These are phyloP conservation scores for Dactylonectria estremocensis DNA, from an alignment of 2,329 filamentous ascomycete genomes.

Conservation along the genomic window DNA sequence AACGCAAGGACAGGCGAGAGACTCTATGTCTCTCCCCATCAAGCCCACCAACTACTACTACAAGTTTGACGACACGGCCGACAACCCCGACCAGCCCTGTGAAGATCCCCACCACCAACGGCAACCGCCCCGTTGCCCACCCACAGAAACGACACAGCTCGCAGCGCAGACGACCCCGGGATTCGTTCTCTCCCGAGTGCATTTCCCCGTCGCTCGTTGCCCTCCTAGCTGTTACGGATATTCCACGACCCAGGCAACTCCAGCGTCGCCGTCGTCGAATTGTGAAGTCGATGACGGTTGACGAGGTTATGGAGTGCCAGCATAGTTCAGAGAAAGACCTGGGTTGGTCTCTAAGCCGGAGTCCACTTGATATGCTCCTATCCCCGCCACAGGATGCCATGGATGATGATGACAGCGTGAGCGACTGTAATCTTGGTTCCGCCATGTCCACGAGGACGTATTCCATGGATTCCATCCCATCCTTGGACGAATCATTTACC, in stretches of 20 bases:
- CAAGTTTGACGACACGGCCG: conserved; percentile 47
- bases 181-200: conserved; percentile 66
- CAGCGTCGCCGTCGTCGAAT: conserved; percentile 51
- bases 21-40: conserved; percentile 47
- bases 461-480: conserved; percentile 75
- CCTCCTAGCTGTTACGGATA: conserved; percentile 73
- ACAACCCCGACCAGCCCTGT: conserved; percentile 65
- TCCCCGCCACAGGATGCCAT: conserved; percentile 72
- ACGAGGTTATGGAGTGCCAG: conserved; percentile 69
- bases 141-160: conserved; percentile 56
- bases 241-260: conserved; percentile 64
- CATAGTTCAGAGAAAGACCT: conserved; percentile 72
- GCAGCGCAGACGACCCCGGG: conserved; percentile 56
- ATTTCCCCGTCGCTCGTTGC: conserved; percentile 74
- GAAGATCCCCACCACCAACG: conserved; percentile 66
- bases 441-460: conserved; percentile 68
- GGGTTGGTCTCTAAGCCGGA: conserved; percentile 67
- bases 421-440: conserved; percentile 69
- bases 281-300: conserved; percentile 63
- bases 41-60: conserved; percentile 48
- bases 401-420: conserved; percentile 64
- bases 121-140: conserved; percentile 55
- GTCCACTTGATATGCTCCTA: conserved; percentile 72
- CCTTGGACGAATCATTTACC: conserved; percentile 68
- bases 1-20: conserved; percentile 53